Evolutionary conservation across 2,329 filamentous ascomycete genomes (phyloP).

Genomic region (Xylariaceae sp.): DNA sequence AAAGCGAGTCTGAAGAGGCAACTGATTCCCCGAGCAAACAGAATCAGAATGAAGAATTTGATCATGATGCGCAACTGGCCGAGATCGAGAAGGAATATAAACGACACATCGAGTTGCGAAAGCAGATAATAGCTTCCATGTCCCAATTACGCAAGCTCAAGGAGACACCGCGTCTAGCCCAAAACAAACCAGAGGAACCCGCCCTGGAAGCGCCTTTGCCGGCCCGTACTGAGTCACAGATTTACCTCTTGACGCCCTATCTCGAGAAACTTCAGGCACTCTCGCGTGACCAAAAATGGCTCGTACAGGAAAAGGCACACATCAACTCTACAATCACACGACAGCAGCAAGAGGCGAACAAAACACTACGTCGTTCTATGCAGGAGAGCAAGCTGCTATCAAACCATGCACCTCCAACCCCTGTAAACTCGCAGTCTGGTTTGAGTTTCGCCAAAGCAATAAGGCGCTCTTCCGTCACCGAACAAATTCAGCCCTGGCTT

Average conservation of each 20-base stretch:
- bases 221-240: slow-evolving; percentile 25
- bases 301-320: slow-evolving; percentile 57
- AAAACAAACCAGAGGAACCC: not conserved
- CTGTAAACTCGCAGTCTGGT: slow-evolving; percentile 9
- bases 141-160: slow-evolving; percentile 24
- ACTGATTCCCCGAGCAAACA: slow-evolving; percentile 21
- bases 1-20: slow-evolving; percentile 23
- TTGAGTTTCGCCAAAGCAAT: slow-evolving; percentile 45
- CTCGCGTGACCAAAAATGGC: slow-evolving; percentile 53
- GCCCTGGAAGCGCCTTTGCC: slow-evolving; percentile 1
- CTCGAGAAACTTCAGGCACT: slow-evolving; percentile 50
- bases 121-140: slow-evolving; percentile 43
- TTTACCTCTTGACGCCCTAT: slow-evolving; percentile 53
- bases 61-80: slow-evolving; percentile 40
- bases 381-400: slow-evolving; percentile 61
- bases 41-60: slow-evolving; percentile 20
- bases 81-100: slow-evolving; percentile 52
- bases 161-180: slow-evolving; percentile 1
- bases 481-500: slow-evolving; percentile 54
- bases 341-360: slow-evolving; percentile 48
- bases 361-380: slow-evolving; percentile 50
- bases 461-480: slow-evolving; percentile 35
- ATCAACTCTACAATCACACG: slow-evolving; percentile 47
- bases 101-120: slow-evolving; percentile 48
- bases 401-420: slow-evolving; percentile 38